Percentiles rank a stretch among this genome's conserved stretches.
phyloP scores from a whole-genome alignment of 2,329 filamentous ascomycete genomes.

The Alternaria sp. region DNA sequence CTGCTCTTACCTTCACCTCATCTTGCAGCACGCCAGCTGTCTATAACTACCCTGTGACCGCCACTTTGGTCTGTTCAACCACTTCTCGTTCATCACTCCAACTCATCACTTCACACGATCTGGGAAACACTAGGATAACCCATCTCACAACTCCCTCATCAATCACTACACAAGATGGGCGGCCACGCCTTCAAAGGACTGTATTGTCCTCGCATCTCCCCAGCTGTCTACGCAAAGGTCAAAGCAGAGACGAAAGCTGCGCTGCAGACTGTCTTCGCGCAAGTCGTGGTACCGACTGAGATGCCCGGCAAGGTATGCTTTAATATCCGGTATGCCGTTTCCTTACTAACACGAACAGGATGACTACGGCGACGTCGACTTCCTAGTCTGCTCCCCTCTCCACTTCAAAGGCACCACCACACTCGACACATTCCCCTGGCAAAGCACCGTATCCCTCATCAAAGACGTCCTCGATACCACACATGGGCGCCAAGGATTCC shows the following conservation, averaged over 20 bases:
- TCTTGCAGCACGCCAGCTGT: not conserved
- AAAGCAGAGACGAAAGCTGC: conserved; percentile 15
- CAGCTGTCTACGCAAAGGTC: conserved; percentile 20
- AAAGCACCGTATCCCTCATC: conserved; percentile 13
- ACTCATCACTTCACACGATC: not conserved
- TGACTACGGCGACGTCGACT: conserved; percentile 34
- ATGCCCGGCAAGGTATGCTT: conserved; percentile 25
- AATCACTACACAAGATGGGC: conserved; percentile 22
- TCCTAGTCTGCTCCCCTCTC: conserved; percentile 24
- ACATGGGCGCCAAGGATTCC: conserved; percentile 23
- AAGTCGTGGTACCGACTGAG: conserved; percentile 34
- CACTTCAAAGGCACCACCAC: not conserved
- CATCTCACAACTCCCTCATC: not conserved
- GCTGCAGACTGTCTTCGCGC: conserved; percentile 26
- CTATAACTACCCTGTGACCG: too few species aligned
- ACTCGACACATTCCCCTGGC: conserved; percentile 17
- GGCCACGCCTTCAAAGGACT: conserved; percentile 13
- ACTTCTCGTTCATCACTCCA: too few species aligned
- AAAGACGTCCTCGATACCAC: conserved; percentile 22
- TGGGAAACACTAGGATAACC: too few species aligned
- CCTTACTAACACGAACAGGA: not conserved
- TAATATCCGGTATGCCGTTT: too few species aligned
- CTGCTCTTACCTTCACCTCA: not conserved
- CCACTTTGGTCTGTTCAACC: too few species aligned
- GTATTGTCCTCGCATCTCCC: conserved; percentile 29